Percentiles rank a stretch among this genome's conserved stretches.
Evolutionary conservation across 192 early-diverging fungal genomes (phyloP).

Genomic region (Coemansia brasiliensis): DNA sequence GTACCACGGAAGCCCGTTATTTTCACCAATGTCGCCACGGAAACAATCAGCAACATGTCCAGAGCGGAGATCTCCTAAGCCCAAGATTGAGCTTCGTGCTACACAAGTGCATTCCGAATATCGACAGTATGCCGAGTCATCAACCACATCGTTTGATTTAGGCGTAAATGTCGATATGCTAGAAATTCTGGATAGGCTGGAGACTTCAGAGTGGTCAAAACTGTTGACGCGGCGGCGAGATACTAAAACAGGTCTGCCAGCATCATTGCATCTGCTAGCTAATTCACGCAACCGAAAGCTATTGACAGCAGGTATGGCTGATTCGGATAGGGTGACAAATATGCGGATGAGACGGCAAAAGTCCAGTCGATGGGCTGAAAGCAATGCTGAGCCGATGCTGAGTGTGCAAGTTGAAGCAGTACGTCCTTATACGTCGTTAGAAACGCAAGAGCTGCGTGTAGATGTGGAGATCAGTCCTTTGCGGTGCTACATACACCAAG

Average conservation of each 20-base stretch:
- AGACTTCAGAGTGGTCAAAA: conserved; percentile 55
- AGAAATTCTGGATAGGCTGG: conserved; percentile 52
- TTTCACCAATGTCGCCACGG: conserved; percentile 19
- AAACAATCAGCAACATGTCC: conserved; percentile 2
- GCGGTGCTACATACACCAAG: conserved; percentile 90
- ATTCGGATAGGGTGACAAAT: conserved; percentile 44
- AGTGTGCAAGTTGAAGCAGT: conserved; percentile 46
- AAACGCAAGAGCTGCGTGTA: conserved; percentile 45
- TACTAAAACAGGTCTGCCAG: conserved; percentile 42
- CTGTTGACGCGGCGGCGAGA: conserved; percentile 53
- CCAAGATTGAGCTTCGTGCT: conserved; percentile 46
- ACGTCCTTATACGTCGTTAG: conserved; percentile 43
- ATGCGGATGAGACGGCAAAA: conserved; percentile 36
- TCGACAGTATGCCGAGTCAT: conserved; percentile 41
- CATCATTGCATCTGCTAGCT: conserved; percentile 42
- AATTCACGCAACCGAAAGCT: conserved; percentile 47
- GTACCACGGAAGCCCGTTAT: conserved; percentile 19
- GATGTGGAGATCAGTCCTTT: conserved; percentile 74
- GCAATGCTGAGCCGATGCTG: conserved; percentile 45
- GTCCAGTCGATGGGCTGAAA: conserved; percentile 40
- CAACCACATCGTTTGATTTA: conserved; percentile 34
- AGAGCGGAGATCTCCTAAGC: conserved; percentile 35
- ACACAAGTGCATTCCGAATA: conserved; percentile 48
- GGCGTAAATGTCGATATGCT: conserved; percentile 42
- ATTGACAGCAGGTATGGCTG: conserved; percentile 39